Evolutionary conservation across 73 alveolate species (phyloP), one percentile per base, ranked within the genome.

Genomic region (Symbiodinium natans): DNA sequence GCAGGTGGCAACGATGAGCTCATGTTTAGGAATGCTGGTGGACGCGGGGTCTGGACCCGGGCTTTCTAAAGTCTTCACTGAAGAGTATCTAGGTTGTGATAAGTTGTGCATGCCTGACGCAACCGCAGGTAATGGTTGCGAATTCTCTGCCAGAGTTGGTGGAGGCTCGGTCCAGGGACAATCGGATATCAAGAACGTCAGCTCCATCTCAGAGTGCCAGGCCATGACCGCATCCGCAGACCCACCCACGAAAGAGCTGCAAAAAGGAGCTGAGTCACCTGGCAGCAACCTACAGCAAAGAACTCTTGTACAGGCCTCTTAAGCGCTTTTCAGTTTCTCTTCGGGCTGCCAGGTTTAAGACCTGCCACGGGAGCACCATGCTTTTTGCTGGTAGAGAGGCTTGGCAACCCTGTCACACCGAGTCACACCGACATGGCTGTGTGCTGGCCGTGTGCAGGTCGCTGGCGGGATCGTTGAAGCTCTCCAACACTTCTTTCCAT

Each of bases 1-100:
- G 36, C 43, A 90, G 97, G 97, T 90, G 97, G 97, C 59, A 90
- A 90, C 88, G 97, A 90, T 73, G 97, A 90, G 97, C 97, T 90
- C 56, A 90, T 90, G 97, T 90, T 90, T 75, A 40, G 97, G 34
- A 40, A 71, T 42, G 39, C 77, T 25, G 97, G 97, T n/a, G 88
- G 97, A 75, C 48, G 36, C 31, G 97, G 97, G 41, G 97, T 29
- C 43, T 23, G 97, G 38, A 29, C 41, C 52, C 19, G 7, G n/a
- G 88, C 27, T 11, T 27, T 25, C 36, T 15, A 11, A 42, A 39
- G 42, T 19, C 17, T 19, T 36, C 29, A 3, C 41, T 39, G 63
- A 7, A 36, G 71, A 31, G 0, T 3, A 23, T 36, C 54, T 9
- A 82, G 1, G 29, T 39, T 25, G 43, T 13, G 41, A 33, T 29